phyloP scores from a whole-genome alignment of 2,329 filamentous ascomycete species.

The Sporothrix euskadiensis region DNA sequence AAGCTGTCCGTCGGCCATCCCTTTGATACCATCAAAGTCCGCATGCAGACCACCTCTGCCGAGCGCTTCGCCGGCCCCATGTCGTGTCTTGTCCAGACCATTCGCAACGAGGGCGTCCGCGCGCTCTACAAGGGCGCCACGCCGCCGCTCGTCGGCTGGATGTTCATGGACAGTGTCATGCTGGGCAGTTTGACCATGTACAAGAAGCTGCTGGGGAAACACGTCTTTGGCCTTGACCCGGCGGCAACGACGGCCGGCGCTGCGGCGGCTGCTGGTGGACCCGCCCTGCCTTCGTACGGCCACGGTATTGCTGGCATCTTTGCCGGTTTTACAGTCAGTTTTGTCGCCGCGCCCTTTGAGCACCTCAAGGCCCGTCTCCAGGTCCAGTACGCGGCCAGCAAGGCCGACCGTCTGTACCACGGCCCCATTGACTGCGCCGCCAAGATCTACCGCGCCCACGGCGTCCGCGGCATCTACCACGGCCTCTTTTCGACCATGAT shows the following conservation, averaged over 20 bases:
- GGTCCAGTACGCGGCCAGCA: conserved; percentile 84
- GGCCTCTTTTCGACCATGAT: conserved; percentile 81
- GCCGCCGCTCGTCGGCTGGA: conserved; percentile 92
- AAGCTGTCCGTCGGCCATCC: conserved; percentile 76
- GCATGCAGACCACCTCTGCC: conserved; percentile 79
- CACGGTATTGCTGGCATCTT: conserved; percentile 86
- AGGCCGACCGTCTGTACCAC: conserved; percentile 74
- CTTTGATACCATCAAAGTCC: conserved; percentile 97
- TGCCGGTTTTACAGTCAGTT: conserved; percentile 85
- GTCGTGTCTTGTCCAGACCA: conserved; percentile 79
- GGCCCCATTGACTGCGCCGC: conserved; percentile 81
- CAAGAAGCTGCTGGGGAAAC: conserved; percentile 76
- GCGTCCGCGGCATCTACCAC: conserved; percentile 78
- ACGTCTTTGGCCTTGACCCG: conserved; percentile 62
- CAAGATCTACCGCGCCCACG: conserved; percentile 71
- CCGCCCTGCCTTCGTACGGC: conserved; percentile 70
- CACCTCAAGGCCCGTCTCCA: conserved; percentile 93
- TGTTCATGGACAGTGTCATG: conserved; percentile 95
- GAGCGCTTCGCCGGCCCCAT: conserved; percentile 81
- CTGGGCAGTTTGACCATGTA: conserved; percentile 89
- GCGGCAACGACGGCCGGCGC: conserved; percentile 39
- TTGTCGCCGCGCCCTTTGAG: conserved; percentile 91
- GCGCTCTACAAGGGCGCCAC: conserved; percentile 94
- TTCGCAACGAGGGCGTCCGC: conserved; percentile 78
- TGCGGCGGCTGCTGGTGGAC: conserved; percentile 39